Evolutionary conservation across 2,329 filamentous ascomycete genomes (phyloP).

Genomic region (Rugonectria rugulosa): DNA sequence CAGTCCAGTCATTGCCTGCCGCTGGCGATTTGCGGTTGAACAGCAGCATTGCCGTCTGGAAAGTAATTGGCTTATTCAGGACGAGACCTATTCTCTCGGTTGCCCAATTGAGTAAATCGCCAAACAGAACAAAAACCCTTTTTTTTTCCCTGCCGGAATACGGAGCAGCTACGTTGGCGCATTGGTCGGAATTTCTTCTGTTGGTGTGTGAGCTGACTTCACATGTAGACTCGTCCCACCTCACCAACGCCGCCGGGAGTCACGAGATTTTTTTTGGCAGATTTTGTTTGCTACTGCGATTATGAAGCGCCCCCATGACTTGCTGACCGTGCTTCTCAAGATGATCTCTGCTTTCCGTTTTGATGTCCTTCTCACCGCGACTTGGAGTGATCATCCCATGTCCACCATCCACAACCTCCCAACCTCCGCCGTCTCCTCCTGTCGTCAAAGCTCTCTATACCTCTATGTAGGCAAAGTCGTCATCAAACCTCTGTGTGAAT

Average conservation of each 20-base stretch:
- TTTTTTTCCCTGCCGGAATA: too few species aligned
- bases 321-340: conserved; percentile 12
- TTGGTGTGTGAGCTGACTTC: conserved; percentile 31
- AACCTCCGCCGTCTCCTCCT: background rate
- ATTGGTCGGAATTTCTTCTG: too few species aligned
- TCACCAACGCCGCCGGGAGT: conserved; percentile 8
- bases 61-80: conserved; percentile 4
- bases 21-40: conserved; percentile 13
- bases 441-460: background rate
- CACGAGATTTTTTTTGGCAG: conserved; percentile 25
- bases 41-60: conserved; percentile 7
- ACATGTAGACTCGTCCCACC: conserved; percentile 28
- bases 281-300: conserved; percentile 13
- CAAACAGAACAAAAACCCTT: too few species aligned
- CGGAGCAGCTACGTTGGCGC: too few species aligned
- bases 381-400: conserved; percentile 9
- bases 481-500: background rate
- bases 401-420: background rate
- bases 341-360: conserved; percentile 18
- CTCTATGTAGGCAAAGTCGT: background rate
- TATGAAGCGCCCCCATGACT: conserved; percentile 3
- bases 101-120: conserved; percentile 6
- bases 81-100: too few species aligned
- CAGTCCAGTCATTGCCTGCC: conserved; percentile 17
- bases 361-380: conserved; percentile 7